Conservation (phyloP, 805 yeast genomes). For the Wickerhamiella sorbophila region DNA sequence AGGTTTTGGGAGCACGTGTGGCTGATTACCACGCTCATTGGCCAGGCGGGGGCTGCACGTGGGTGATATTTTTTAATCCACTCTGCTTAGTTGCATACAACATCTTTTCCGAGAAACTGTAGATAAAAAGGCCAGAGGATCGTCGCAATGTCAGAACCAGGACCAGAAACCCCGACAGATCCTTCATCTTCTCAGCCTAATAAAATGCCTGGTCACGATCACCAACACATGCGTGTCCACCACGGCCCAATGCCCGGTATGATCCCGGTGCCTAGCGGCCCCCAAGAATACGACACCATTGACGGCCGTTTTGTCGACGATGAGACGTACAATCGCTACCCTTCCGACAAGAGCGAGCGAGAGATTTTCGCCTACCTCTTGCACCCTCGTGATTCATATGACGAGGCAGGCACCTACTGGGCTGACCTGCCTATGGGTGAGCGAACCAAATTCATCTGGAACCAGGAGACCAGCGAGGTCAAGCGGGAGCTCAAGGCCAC, state of each 20-base stretch:
- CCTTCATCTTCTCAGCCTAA: not conserved
- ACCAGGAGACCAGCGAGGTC: slow-evolving; percentile 21
- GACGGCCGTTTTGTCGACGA: slow-evolving; percentile 22
- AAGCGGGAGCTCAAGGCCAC: slow-evolving; percentile 18
- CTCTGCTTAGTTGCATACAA: not conserved
- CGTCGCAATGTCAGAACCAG: not conserved
- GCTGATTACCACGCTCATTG: not conserved
- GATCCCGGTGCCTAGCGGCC: slow-evolving; percentile 28
- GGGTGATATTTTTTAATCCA: not conserved
- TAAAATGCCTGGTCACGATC: not conserved
- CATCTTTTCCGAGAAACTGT: not conserved
- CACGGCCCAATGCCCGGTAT: slow-evolving; percentile 25
- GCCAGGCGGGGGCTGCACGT: not conserved
- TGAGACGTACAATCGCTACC: slow-evolving; percentile 16
- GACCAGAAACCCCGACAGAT: not conserved
- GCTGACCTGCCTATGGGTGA: slow-evolving; percentile 24
- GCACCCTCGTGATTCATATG: slow-evolving; percentile 25
- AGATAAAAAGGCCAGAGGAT: not conserved
- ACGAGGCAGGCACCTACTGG: slow-evolving; percentile 26
- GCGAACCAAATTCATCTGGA: slow-evolving; percentile 19
- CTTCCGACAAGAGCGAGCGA: slow-evolving; percentile 22
- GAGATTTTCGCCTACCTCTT: slow-evolving; percentile 23
- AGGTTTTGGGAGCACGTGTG: not conserved
- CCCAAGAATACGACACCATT: slow-evolving; percentile 27
- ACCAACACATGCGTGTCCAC: slow-evolving; percentile 9